phyloP scores from a whole-genome alignment of 1,284 basidiomycete species.

The Rhizoctonia solani region DNA sequence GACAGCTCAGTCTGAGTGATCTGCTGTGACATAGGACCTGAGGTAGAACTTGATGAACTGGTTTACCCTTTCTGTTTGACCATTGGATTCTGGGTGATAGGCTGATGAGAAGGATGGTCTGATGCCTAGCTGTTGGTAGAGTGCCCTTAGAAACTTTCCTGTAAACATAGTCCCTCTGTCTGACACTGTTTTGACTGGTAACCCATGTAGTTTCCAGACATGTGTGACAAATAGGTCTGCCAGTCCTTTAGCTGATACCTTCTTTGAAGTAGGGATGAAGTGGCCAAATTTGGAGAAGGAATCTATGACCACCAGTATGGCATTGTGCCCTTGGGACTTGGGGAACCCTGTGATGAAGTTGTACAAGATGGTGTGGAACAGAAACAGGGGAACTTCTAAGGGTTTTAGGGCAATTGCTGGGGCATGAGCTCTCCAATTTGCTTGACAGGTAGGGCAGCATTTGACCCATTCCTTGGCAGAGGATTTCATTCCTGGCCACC shows the following conservation, averaged over 20 bases:
- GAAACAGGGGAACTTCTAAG: neutral
- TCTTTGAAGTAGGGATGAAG: neutral
- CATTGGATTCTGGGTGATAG: conserved; percentile 40
- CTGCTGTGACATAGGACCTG: too few relatives aligned
- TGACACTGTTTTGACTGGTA: neutral
- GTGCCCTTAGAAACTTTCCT: conserved; percentile 39
- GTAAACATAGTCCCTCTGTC: conserved; percentile 40
- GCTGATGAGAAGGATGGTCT: conserved; percentile 39
- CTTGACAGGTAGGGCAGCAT: too few relatives aligned
- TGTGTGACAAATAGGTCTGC: conserved; percentile 12
- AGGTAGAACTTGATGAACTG: conserved; percentile 5
- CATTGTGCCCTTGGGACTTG: too few relatives aligned
- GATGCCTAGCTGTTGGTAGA: conserved; percentile 33
- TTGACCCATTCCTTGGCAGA: too few relatives aligned
- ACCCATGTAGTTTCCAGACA: conserved; percentile 31
- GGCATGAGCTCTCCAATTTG: too few relatives aligned
- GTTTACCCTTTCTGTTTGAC: conserved; percentile 29
- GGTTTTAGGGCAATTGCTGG: neutral
- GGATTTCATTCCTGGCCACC: too few relatives aligned
- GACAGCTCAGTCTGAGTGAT: too few relatives aligned
- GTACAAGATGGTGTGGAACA: too few relatives aligned
- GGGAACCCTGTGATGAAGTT: too few relatives aligned
- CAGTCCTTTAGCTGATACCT: neutral
- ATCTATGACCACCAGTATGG: neutral
- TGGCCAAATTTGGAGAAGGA: neutral